Base-by-base conservation (phyloP, 164 flowering plant genomes). In the Akebia trifoliata region DNA sequence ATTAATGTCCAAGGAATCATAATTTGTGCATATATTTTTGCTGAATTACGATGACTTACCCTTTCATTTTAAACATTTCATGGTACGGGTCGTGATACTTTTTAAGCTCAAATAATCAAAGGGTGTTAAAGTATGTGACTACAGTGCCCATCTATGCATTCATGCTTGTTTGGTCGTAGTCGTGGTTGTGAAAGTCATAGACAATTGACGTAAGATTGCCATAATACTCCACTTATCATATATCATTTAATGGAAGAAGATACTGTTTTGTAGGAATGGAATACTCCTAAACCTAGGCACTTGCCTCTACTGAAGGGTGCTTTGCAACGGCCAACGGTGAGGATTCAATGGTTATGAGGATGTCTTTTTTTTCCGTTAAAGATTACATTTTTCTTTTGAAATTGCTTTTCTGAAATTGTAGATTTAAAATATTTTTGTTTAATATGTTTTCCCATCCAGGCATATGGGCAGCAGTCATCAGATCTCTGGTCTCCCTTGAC, bases 401-500 rank as follows among this genome's bases (percentile, higher is more conserved):
- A 34, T 60, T 25, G 4, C 15, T 32, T 7, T n/a, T n/a, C n/a
- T n/a, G n/a, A n/a, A n/a, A 24, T 7, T 26, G 14, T 1, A 43
- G 11, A 12, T 2, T 0, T 24, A 22, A 34, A 34, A 17, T 4
- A 7, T 29, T 8, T 17, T 26, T 50, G 53, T 49, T 50, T 56
- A 22, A 49, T 52, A 30, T 70, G 22, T 55, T 66, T n/a, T 54
- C 8, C 54, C 37, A 4, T 74, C 51, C 66, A 93, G 96, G 58
- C 76, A 34, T 57, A 70, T 56, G 75, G 24, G 55, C 71, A 78
- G 57, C 79, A 64, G 32, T 67, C n/a, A n/a, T n/a, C 81, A 42
- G 86, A 85, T 66, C 73, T 85, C 8, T 94, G 99, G 99, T 56
- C 52, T 58, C 95, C 97, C 48, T 80, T 88, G 73, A 64, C 72